These are phyloP conservation scores for Nakazawaea ambrosiae DNA, from an alignment of 805 yeast genomes.

Conservation along the genomic window DNA sequence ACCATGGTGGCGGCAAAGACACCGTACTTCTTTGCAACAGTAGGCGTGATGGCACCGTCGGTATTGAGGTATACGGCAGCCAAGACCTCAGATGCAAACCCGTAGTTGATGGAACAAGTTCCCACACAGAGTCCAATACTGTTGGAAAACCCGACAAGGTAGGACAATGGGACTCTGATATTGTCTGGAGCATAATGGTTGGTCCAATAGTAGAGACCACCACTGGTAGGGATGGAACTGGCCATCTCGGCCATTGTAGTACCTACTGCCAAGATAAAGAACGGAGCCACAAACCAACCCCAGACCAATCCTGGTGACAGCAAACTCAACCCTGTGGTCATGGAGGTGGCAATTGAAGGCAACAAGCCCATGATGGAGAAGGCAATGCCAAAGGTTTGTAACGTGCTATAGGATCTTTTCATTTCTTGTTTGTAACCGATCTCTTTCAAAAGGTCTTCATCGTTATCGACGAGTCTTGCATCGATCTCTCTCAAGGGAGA, in stretches of 20 bases:
- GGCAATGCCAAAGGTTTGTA: constrained; percentile 55
- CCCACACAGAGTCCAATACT: constrained; percentile 35
- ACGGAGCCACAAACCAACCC: constrained; percentile 45
- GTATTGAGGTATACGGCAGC: constrained; percentile 33
- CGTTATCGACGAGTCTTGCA: constrained; percentile 20
- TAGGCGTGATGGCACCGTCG: constrained; percentile 33
- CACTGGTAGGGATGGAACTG: constrained; percentile 53
- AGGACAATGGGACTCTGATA: constrained; percentile 30
- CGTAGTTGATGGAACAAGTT: constrained; percentile 35
- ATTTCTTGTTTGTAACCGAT: constrained; percentile 63
- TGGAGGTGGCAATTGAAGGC: constrained; percentile 56
- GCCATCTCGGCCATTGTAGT: constrained; percentile 55
- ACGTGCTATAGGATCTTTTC: constrained; percentile 48
- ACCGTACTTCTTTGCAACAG: constrained; percentile 33
- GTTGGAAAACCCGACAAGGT: constrained; percentile 36
- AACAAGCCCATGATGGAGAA: constrained; percentile 59
- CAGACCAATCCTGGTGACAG: constrained; percentile 56
- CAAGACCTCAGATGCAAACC: constrained; percentile 35
- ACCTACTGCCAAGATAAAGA: constrained; percentile 47
- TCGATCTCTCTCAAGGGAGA: constrained; percentile 18
- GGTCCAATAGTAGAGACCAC: constrained; percentile 54
- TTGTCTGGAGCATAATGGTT: constrained; percentile 35
- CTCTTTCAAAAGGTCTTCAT: constrained; percentile 34
- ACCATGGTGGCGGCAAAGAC: constrained; percentile 36
- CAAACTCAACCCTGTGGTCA: constrained; percentile 46